Base-by-base conservation (phyloP, 192 early-diverging fungal genomes). In the Ambispora gerdemannii region DNA sequence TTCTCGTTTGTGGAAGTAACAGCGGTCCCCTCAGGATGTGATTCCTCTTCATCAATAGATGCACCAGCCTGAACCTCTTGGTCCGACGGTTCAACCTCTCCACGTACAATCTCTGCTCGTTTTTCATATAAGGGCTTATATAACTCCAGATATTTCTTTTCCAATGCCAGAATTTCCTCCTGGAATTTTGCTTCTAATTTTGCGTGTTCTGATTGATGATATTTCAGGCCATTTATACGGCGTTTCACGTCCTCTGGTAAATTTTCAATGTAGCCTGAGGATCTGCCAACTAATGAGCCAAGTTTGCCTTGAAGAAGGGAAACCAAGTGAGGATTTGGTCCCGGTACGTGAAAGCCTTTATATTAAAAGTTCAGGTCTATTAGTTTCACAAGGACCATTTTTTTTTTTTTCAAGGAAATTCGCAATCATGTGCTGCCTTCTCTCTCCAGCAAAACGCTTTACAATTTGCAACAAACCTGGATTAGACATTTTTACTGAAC, bases 91-190 rank as follows among this genome's bases (percentile, higher is more conserved):
- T 99, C 95, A 38, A 83, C 76, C 36, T 79, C 72, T 33, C 97
- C 97, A 63, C 75, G 75, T 50, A 99, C 81, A 43, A 96, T 84
- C 55, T 83, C 82, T 51, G 82, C 78, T 74, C 96, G 94, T 87
- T 92, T 89, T 72, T 92, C 89, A 76, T 95, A 98, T 32, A 98
- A 80, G 31, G 97, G 96, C 67, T 87, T 83, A 76, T 96, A 93
- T 73, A 88, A 76, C 47, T 79, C 80, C 43, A 87, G 85, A 81
- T 95, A 99, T 78, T 98, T 98, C 86, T 98, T 97, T 81, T 99
- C 97, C 32, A 99, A 81, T 47, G 84, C 93, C 32, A 93, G 78
- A 70, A 99, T 89, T 83, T 99, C 96, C 75, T 93, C 88, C 63
- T 92, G 90, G 86, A 98, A 94, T 81, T 94, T 82, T 55, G 86